Evolutionary conservation across 2,329 filamentous ascomycete species (phyloP).

Genomic region (Fusarium brevicatenulatum): DNA sequence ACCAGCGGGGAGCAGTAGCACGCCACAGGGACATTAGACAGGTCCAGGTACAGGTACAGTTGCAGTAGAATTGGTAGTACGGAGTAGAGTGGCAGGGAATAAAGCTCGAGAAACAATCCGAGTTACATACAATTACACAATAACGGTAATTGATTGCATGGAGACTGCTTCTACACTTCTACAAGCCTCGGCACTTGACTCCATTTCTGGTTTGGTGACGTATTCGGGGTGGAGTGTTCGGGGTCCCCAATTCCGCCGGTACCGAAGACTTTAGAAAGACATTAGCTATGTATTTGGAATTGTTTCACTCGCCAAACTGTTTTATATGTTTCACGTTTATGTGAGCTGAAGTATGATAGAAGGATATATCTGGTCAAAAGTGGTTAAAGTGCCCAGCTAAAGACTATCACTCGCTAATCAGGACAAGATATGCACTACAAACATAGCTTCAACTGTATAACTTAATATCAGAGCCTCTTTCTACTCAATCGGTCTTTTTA

Average conservation of each 20-base stretch:
- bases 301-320: not conserved
- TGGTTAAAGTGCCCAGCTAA: slow-evolving; percentile 1
- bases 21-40: slow-evolving; percentile 21
- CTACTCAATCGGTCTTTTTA: slow-evolving; percentile 1
- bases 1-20: slow-evolving; percentile 18
- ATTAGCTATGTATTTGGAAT: slow-evolving; percentile 29
- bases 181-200: slow-evolving; percentile 39
- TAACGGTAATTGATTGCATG: slow-evolving; percentile 4
- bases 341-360: not conserved
- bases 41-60: not conserved
- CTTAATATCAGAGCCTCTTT: not conserved
- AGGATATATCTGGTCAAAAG: slow-evolving; percentile 9
- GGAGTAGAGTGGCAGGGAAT: not conserved
- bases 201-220: slow-evolving; percentile 38
- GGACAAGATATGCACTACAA: not conserved
- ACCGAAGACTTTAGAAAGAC: slow-evolving; percentile 6
- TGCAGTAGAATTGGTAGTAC: not conserved
- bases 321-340: not conserved
- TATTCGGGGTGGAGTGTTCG: slow-evolving; percentile 33
- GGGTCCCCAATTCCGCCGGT: slow-evolving; percentile 36
- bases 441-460: not conserved
- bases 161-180: slow-evolving; percentile 8
- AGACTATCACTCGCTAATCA: slow-evolving; percentile 8
- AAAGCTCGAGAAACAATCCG: not conserved
- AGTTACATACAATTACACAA: not conserved